Evolutionary conservation across 2,329 filamentous ascomycete genomes (phyloP), one percentile per base, ranked within the genome.

Genomic region (Phyllosticta ampelicida): DNA sequence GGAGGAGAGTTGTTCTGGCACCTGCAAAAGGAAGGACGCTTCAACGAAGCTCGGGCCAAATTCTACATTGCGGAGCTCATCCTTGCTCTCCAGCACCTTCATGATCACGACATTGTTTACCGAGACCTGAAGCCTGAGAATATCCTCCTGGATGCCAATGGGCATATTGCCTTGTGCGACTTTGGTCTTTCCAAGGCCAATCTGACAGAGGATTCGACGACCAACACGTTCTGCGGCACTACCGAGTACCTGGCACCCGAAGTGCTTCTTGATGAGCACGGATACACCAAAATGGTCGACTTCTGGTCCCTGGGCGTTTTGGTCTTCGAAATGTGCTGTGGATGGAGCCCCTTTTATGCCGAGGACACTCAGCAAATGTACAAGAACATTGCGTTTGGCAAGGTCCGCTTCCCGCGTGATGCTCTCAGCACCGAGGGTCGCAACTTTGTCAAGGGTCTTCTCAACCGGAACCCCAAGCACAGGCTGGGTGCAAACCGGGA

Each of bases 311-410:
- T 99, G 11, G 94, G 94, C 59, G 94, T 99, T 53, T 79, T 99
- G 57, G 94, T 99, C 1, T 99, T 99, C 67, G 94, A 99, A 73
- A 99, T 99, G 94, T 99, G 94, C 77, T 99, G 94, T 67, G 94
- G 94, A 30, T 99, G 94, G 94, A 96, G 90, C 67, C 94, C 94
- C 0, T 99, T 99, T 75, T 99, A 97, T 66, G 94, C 94, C 59
- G 94, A 99, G 69, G 94, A 99, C 69, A 99, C 94, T 0, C 94
- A 99, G 74, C 94, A 99, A 73, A 99, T 99, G 94, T 99, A 99
- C 79, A 99, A 99, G 79, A 99, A 99, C 76, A 99, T 99, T 70
- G 94, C 94, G 0, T 99, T 99, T 69, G 94, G 94, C 70, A 99
- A 99, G 71, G 94, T 99, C 60, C 83, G 94, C 61, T 99, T 99